Evolutionary conservation across 805 yeast species (phyloP).

Genomic region (Debaryomyces castellii): DNA sequence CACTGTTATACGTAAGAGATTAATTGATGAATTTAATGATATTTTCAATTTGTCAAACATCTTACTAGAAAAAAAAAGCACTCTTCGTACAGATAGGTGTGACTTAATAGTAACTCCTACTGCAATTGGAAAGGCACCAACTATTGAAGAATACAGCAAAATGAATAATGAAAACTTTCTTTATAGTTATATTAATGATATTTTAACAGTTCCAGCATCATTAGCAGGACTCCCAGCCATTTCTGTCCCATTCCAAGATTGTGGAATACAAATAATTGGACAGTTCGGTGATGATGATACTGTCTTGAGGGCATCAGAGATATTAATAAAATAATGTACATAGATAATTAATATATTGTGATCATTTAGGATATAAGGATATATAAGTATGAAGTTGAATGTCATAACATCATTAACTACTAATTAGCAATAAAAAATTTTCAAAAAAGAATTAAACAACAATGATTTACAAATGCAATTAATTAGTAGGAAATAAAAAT

Average conservation of each 20-base stretch:
- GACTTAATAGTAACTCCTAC: conserved; percentile 81
- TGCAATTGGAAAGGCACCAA: conserved; percentile 55
- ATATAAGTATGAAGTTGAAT: conserved; percentile 24
- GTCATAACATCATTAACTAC: conserved; percentile 19
- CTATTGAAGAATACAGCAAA: conserved; percentile 41
- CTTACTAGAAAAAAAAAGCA: conserved; percentile 5
- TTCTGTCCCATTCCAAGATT: conserved; percentile 59
- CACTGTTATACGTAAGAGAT: conserved; percentile 55
- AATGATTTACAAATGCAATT: conserved; percentile 8
- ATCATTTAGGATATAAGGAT: background rate
- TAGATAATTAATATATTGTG: background rate
- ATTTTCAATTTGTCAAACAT: conserved; percentile 57
- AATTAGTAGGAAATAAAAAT: conserved; percentile 2
- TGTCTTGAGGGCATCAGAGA: conserved; percentile 45
- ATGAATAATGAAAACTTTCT: conserved; percentile 45
- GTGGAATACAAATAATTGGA: conserved; percentile 80
- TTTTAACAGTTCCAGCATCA: conserved; percentile 86
- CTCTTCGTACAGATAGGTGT: conserved; percentile 29
- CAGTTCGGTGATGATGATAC: conserved; percentile 80
- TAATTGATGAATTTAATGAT: conserved; percentile 65
- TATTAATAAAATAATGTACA: conserved; percentile 2
- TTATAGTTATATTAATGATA: conserved; percentile 74
- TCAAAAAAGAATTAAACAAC: conserved; percentile 5
- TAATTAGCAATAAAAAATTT: conserved; percentile 1
- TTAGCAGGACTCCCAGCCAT: conserved; percentile 89